Evolutionary conservation across 1,284 basidiomycete genomes (phyloP), one percentile per base, ranked within the genome.

Genomic region (Agaricales sp.): DNA sequence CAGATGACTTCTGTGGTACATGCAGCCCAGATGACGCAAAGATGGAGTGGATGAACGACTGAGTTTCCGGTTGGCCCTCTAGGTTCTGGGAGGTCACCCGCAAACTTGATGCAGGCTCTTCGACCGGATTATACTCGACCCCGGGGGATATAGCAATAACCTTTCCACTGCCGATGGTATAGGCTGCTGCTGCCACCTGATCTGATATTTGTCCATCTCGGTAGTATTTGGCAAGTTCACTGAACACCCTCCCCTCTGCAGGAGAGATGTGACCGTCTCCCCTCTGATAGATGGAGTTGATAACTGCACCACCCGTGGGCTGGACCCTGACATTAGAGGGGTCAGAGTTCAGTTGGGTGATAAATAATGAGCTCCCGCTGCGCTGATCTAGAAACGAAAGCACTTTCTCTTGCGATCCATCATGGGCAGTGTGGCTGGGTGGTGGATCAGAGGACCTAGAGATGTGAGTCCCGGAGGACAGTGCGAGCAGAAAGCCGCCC

Each of bases 401-500:
- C 21, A 18, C 41, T 35, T n/a, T 35, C 30, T 35, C 30, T n/a
- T 35, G 30, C 30, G n/a, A n/a, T n/a, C n/a, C n/a, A n/a, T n/a
- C n/a, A n/a, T n/a, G n/a, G n/a, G n/a, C n/a, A n/a, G n/a, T n/a
- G n/a, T 35, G 30, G 30, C 30, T n/a, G 11, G 30, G 8, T 35
- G 11, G 11, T 35, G 30, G 30, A n/a, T 8, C 30, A 11, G n/a
- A 35, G 30, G n/a, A n/a, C n/a, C 30, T n/a, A 8, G 30, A 35
- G 73, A 79, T 60, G 78, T 78, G 1, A 11, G 73, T 75, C 3
- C 78, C 75, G 2, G 78, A 80, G 49, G 80, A 82, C 19, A 91
- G 70, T 3, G 78, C 80, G 4, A 91, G 62, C 53, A 80, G 80
- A 23, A 66, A 65, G 2, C 93, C 93, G 1, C 92, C 88, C 3